A percentile compares a stretch with the other conserved stretches of the same genome.
phyloP scores from a whole-genome alignment of 2,329 filamentous ascomycete genomes.

The Fusarium falciforme region DNA sequence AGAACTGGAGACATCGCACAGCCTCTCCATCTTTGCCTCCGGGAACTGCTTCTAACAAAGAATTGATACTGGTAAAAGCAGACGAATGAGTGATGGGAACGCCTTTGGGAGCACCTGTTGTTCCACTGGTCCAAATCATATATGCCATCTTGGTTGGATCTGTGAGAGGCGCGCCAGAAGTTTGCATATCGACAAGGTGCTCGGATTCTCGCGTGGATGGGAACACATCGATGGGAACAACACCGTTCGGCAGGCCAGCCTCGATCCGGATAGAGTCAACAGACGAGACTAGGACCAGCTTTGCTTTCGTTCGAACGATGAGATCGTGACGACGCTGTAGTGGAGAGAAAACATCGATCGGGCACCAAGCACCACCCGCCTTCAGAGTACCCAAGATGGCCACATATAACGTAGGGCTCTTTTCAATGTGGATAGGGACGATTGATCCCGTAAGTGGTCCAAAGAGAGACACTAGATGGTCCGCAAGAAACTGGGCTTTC shows the following conservation, averaged over 20 bases:
- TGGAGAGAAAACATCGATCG: slow-evolving; percentile 53
- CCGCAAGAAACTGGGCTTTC: neutral
- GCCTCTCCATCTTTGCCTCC: slow-evolving; percentile 1
- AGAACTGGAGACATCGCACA: slow-evolving; percentile 50
- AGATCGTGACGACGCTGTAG: slow-evolving; percentile 52
- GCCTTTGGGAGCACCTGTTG: slow-evolving; percentile 49
- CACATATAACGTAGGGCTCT: slow-evolving; percentile 51
- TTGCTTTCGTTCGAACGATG: slow-evolving; percentile 49
- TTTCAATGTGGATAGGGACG: slow-evolving; percentile 53
- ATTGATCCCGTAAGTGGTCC: slow-evolving; percentile 20
- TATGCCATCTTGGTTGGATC: slow-evolving; percentile 41
- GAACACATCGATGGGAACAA: slow-evolving; percentile 2
- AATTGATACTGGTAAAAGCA: slow-evolving; percentile 27
- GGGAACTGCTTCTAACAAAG: slow-evolving; percentile 1
- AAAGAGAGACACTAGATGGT: neutral
- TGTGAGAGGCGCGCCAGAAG: neutral
- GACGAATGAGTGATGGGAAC: slow-evolving; percentile 52
- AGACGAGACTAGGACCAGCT: slow-evolving; percentile 1
- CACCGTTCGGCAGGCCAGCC: neutral
- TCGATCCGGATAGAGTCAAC: neutral
- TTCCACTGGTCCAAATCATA: slow-evolving; percentile 51
- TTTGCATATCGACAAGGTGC: neutral
- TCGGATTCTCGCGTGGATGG: neutral
- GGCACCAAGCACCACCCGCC: slow-evolving; percentile 55
- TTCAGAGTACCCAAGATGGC: slow-evolving; percentile 56